phyloP scores from a whole-genome alignment of 2,329 filamentous ascomycete genomes.

The Leptographium procerum region DNA sequence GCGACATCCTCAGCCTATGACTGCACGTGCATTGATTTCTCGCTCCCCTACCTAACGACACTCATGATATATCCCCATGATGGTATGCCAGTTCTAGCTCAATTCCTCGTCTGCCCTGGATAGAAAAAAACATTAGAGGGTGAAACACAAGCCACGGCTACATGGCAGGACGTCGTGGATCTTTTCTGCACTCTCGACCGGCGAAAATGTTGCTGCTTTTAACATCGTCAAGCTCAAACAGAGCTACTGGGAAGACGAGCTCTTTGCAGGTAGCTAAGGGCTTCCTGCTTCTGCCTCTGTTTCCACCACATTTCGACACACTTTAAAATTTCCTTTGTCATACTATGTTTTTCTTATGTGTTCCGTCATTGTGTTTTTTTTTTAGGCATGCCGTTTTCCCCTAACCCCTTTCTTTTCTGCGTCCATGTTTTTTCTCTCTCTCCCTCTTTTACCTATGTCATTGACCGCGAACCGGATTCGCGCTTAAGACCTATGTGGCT shows the following conservation, averaged over 20 bases:
- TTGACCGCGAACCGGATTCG: slow-evolving; percentile 1
- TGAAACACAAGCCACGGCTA: too few relatives aligned
- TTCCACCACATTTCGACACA: neutral
- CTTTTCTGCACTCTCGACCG: neutral
- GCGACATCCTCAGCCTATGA: neutral
- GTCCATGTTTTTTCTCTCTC: neutral
- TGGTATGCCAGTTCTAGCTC: neutral
- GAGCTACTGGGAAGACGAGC: neutral
- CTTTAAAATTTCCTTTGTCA: neutral
- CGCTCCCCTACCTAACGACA: neutral
- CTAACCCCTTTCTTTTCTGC: neutral
- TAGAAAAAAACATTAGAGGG: neutral
- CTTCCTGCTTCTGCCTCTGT: neutral
- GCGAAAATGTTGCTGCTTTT: neutral
- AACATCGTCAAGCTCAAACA: neutral
- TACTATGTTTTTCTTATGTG: too few relatives aligned
- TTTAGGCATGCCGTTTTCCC: too few relatives aligned
- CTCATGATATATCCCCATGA: neutral
- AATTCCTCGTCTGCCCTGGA: neutral
- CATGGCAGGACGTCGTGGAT: neutral
- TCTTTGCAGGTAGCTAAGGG: neutral
- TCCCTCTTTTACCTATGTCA: neutral
- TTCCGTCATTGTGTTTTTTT: neutral
- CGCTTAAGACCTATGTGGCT: neutral
- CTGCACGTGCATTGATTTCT: neutral